These are phyloP conservation scores for Suillus weaverae DNA, from an alignment of 768 basidiomycete species.

Conservation along the genomic window DNA sequence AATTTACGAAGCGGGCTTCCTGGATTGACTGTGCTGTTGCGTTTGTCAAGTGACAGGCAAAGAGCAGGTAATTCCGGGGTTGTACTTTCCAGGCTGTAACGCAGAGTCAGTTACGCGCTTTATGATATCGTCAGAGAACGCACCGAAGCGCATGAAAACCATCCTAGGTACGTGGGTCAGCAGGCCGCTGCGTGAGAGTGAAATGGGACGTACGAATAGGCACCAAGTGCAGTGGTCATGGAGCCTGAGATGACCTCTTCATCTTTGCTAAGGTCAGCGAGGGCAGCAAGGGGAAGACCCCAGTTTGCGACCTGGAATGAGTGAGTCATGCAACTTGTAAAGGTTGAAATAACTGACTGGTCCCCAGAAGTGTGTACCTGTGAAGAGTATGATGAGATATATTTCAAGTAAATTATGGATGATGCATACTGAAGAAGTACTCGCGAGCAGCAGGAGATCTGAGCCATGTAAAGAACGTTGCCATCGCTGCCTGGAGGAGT, in stretches of 20 bases:
- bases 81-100: slow-evolving; percentile 87
- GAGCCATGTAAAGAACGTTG: slow-evolving; percentile 85
- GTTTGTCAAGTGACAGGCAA: slow-evolving; percentile 94
- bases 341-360: slow-evolving; percentile 60
- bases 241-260: slow-evolving; percentile 96
- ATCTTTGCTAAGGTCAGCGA: slow-evolving; percentile 89
- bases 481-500: slow-evolving; percentile 45
- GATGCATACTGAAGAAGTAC: slow-evolving; percentile 87
- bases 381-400: slow-evolving; percentile 18
- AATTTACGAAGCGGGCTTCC: slow-evolving; percentile 82
- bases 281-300: slow-evolving; percentile 93
- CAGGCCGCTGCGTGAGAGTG: slow-evolving; percentile 11
- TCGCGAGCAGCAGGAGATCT: slow-evolving; percentile 88
- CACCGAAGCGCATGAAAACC: slow-evolving; percentile 97
- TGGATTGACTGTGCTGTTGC: slow-evolving; percentile 83
- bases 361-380: slow-evolving; percentile 98
- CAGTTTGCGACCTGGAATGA: slow-evolving; percentile 87
- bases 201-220: slow-evolving; percentile 82
- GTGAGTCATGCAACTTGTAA: slow-evolving; percentile 8
- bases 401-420: slow-evolving; percentile 9
- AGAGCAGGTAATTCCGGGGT: slow-evolving; percentile 93
- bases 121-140: slow-evolving; percentile 21
- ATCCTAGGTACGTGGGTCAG: slow-evolving; percentile 34
- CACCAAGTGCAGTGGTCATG: slow-evolving; percentile 89
- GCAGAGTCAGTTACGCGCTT: slow-evolving; percentile 10